A percentile compares a stretch with the other conserved stretches of the same genome.
These are phyloP conservation scores for Teunomyces panamensis DNA, from an alignment of 805 yeast genomes.

Conservation along the genomic window DNA sequence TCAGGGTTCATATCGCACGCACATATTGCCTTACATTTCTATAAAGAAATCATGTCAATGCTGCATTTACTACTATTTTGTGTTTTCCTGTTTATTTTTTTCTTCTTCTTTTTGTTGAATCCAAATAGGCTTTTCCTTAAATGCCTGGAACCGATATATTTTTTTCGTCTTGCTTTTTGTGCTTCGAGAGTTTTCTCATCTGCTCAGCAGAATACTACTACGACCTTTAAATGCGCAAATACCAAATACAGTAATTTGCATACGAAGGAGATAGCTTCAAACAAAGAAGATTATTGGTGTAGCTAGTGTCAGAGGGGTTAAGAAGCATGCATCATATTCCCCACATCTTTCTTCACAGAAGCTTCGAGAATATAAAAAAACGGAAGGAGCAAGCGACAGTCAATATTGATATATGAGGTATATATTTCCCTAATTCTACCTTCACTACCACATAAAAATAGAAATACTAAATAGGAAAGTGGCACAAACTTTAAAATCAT, in stretches of 20 bases:
- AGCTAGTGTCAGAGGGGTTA: too few relatives aligned
- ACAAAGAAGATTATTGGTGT: too few relatives aligned
- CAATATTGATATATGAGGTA: not conserved
- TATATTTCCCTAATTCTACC: not conserved
- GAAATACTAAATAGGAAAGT: not conserved
- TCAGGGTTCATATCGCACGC: not conserved
- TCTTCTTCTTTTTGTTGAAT: not conserved
- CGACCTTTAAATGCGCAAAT: not conserved
- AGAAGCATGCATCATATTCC: not conserved
- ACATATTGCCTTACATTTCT: not conserved
- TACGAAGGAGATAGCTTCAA: not conserved
- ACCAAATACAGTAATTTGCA: not conserved
- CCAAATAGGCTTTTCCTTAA: slow-evolving; percentile 1
- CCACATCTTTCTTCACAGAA: not conserved
- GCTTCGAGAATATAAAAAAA: not conserved
- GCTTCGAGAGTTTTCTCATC: not conserved
- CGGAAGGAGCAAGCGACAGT: not conserved
- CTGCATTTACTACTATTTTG: not conserved
- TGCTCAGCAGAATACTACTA: not conserved
- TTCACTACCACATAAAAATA: not conserved
- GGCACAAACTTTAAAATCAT: slow-evolving; percentile 8
- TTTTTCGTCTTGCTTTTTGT: not conserved
- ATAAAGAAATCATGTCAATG: not conserved
- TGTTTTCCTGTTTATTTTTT: not conserved
- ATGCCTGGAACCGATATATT: not conserved